Evolutionary conservation across 2,329 filamentous ascomycete species (phyloP), one percentile per base, ranked within the genome.

Genomic region (Myrmaecium sp.): DNA sequence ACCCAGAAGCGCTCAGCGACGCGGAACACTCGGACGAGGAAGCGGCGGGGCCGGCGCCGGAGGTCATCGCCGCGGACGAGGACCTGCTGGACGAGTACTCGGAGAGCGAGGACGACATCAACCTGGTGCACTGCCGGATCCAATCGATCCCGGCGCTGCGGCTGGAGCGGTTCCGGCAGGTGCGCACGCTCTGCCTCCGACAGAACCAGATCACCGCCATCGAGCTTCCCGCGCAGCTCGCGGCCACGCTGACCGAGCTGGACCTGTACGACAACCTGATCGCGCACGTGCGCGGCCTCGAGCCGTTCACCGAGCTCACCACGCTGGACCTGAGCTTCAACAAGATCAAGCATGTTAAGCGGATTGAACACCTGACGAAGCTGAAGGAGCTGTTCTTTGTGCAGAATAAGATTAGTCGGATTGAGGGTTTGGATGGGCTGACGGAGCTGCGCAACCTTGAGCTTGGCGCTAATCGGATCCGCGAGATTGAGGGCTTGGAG

Each of bases 331-430:
- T 98, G 27, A 91, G 80, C 51, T 98, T 94, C 68, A 98, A 98
- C 62, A 95, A 95, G 61, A 86, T 98, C 59, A 94, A 93, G 52
- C 84, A 94, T 54, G 92, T 98, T 59, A 93, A 92, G 54, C 73
- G 86, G 42, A 59, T 95, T 37, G 66, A 66, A 31, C 77, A 86
- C 42, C 58, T 98, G 32, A 74, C 59, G 13, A 66, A 82, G 28
- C 65, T 95, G 30, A 76, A 66, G 34, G 82, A 95, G 39, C 50
- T 98, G 3, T 98, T 78, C 51, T 79, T 98, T 40, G 82, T 95
- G 26, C 81, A 92, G 46, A 95, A 98, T 56, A 89, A 89, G 52
- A 92, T 98, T 46, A 66, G 67, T 37, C 73, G 63, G 29, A 94
- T 98, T 41, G 86, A 95, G 44, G 76, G 75, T 9, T 59, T 98